These are phyloP conservation scores for Dentiscutata heterogama DNA, from an alignment of 371 early-diverging fungal species.

Conservation along the genomic window DNA sequence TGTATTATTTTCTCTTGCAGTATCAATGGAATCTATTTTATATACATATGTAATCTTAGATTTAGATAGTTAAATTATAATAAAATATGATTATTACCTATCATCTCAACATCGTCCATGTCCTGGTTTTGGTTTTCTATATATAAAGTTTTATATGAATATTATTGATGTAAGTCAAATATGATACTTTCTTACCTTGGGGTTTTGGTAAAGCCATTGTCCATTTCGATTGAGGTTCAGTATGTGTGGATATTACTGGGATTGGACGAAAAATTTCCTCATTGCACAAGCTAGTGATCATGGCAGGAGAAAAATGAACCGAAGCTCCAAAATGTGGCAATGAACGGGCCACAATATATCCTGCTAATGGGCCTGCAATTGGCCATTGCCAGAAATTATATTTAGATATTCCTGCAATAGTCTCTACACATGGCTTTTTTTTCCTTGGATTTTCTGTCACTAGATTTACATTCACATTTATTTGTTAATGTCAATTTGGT, in stretches of 20 bases:
- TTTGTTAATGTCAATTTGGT: neutral
- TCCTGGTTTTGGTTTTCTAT: neutral
- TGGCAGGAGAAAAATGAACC: neutral
- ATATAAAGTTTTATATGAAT: neutral
- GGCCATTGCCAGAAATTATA: constrained; percentile 3
- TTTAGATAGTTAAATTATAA: too few relatives aligned
- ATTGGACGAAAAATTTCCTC: too few relatives aligned
- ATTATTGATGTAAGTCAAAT: neutral
- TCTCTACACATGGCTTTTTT: neutral
- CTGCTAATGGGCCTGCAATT: neutral
- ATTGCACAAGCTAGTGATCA: neutral
- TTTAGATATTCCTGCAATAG: neutral
- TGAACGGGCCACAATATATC: neutral
- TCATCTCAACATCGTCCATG: neutral
- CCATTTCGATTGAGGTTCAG: neutral
- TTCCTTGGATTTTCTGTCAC: neutral
- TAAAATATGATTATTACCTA: too few relatives aligned
- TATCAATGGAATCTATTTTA: neutral
- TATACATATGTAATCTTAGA: too few relatives aligned
- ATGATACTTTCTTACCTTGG: neutral
- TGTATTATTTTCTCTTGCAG: too few relatives aligned
- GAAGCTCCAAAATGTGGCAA: neutral
- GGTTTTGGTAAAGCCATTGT: neutral
- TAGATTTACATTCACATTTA: too few relatives aligned
- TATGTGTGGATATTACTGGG: neutral